Base-by-base conservation (phyloP, 495 filamentous ascomycete species). In the Penicillium atrosanguineum region DNA sequence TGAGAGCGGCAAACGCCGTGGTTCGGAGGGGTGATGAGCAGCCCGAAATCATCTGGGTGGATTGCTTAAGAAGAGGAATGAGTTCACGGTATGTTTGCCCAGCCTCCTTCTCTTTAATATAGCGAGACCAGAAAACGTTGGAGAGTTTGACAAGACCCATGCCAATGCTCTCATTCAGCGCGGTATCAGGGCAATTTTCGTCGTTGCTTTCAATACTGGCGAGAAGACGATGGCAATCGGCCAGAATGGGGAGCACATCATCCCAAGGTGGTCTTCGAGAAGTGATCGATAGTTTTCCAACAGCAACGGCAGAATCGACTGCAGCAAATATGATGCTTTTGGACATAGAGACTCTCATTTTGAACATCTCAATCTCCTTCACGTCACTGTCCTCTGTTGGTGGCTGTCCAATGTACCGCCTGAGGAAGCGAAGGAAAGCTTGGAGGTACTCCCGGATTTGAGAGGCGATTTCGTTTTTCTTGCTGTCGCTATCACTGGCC, bases 111-210 rank as follows among this genome's bases (percentile, higher is more conserved):
- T 76, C 67, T 53, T 79, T 76, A 36, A 80, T 62, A 48, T 83
- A 80, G 20, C 85, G 80, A 19, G 83, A 75, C 76, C 88, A 94
- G 63, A 90, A 92, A 15, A 90, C 72, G 64, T 92, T 90, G 0
- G 90, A 94, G 26, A 95, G 75, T 63, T 85, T 68, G 39, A 76
- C 74, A 48, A 74, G 56, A 8, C 57, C 65, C 52, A 59, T 53
- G 0, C 64, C 64, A 16, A 61, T 59, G 25, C 55, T 55, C 16
- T 75, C 64, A 12, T 52, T 46, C 7, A 48, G 38, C 12, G 38
- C 26, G 8, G 53, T 34, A 18, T 72, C 56, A 28, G 48, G 19
- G 20, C 60, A 45, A 44, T 52, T 44, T 45, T 72, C 63, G 7
- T 74, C 31, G 4, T 50, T 21, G 7, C 38, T 16, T 34, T 54